Percentiles rank a stretch among this genome's conserved stretches.
Evolutionary conservation across 2,329 filamentous ascomycete species (phyloP).

Genomic region (Malbranchea cinnamomea): DNA sequence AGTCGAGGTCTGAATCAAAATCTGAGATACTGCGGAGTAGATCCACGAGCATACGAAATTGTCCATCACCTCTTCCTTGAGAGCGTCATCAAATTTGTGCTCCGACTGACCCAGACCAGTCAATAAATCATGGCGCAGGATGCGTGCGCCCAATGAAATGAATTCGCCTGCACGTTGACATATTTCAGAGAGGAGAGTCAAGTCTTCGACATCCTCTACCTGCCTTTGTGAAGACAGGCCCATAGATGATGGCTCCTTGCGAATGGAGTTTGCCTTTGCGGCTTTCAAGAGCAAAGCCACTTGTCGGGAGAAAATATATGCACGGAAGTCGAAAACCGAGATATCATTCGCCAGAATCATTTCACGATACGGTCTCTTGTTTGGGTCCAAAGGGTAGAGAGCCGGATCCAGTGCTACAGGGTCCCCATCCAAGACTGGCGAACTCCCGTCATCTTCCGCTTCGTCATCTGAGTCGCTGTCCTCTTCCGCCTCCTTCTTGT

Average conservation of each 20-base stretch:
- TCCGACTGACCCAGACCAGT: conserved; percentile 39
- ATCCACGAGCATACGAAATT: conserved; percentile 35
- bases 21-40: conserved; percentile 29
- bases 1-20: conserved; percentile 28
- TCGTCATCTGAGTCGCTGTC: conserved; percentile 19
- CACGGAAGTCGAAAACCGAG: conserved; percentile 87
- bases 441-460: conserved; percentile 18
- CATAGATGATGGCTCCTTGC: too few species aligned
- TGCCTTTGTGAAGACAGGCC: conserved; percentile 18
- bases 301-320: conserved; percentile 85
- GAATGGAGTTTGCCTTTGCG: conserved; percentile 48
- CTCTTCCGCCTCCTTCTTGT: conserved; percentile 9
- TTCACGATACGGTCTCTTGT: conserved; percentile 70
- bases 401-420: conserved; percentile 16
- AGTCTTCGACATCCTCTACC: conserved; percentile 53
- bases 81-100: conserved; percentile 16
- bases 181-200: conserved; percentile 70
- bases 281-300: conserved; percentile 66
- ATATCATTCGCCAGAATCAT: conserved; percentile 90
- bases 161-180: conserved; percentile 73
- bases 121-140: conserved; percentile 64
- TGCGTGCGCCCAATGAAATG: conserved; percentile 62
- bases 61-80: conserved; percentile 20
- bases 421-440: conserved; percentile 7
- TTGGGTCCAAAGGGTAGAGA: conserved; percentile 34